A percentile compares a stretch with the other conserved stretches of the same genome.
These are phyloP conservation scores for Isabelozyma gotoi DNA, from an alignment of 805 yeast species.

Conservation along the genomic window DNA sequence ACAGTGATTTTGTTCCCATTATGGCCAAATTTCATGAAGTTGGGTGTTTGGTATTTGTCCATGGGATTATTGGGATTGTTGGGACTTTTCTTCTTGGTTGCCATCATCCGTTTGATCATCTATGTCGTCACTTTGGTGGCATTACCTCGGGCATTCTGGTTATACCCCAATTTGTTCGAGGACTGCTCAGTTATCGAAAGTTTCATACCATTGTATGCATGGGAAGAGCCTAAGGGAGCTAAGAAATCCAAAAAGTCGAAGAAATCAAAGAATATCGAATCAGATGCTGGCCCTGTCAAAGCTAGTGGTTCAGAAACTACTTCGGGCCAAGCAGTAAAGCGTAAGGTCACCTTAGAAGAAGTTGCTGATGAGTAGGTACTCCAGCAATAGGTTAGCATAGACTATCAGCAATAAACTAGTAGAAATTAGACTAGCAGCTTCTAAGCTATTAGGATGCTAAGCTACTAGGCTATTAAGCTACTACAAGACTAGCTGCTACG, in stretches of 20 bases:
- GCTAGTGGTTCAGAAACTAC: constrained; percentile 13
- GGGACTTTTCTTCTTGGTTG: constrained; percentile 71
- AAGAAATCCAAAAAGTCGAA: constrained; percentile 19
- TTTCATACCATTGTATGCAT: constrained; percentile 85
- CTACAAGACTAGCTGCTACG: no score
- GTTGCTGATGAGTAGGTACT: background rate
- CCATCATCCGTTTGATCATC: constrained; percentile 74
- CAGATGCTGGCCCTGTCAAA: no score
- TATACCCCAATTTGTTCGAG: constrained; percentile 92
- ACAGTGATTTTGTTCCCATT: constrained; percentile 79
- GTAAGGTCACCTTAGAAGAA: constrained; percentile 41
- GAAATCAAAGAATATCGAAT: constrained; percentile 8
- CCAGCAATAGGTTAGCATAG: no score
- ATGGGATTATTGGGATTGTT: constrained; percentile 73
- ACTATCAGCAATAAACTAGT: no score
- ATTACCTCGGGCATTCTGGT: constrained; percentile 81
- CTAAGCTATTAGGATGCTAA: no score
- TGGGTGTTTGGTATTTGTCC: constrained; percentile 87
- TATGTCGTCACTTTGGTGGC: constrained; percentile 58
- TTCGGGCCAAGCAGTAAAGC: constrained; percentile 10
- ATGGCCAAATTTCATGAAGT: constrained; percentile 91
- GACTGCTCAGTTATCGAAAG: constrained; percentile 94
- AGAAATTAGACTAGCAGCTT: no score
- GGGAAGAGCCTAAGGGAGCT: constrained; percentile 53
- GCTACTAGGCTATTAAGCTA: no score